These are phyloP conservation scores for Candida mattraensis DNA, from an alignment of 805 yeast species.

Conservation along the genomic window DNA sequence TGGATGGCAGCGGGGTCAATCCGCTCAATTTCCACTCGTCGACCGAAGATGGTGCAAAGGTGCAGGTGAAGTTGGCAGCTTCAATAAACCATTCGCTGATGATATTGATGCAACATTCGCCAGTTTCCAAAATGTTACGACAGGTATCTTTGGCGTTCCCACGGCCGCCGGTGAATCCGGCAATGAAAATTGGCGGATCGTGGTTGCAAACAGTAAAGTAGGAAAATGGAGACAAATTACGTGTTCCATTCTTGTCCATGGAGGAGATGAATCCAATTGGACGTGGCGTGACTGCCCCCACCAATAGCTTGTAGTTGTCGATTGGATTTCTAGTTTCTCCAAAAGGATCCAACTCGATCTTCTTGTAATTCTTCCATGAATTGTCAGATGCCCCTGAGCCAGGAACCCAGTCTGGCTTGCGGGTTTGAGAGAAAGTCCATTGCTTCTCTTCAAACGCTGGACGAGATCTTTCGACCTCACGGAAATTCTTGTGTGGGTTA, in stretches of 20 bases:
- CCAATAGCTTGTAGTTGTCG: constrained; percentile 48
- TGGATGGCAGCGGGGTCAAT: constrained; percentile 44
- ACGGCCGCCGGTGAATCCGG: constrained; percentile 43
- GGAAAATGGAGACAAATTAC: constrained; percentile 60
- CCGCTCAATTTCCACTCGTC: constrained; percentile 60
- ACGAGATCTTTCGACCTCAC: too few relatives aligned
- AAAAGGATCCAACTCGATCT: constrained; percentile 48
- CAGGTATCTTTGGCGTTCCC: constrained; percentile 47
- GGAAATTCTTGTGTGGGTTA: constrained; percentile 9
- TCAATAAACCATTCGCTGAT: constrained; percentile 63
- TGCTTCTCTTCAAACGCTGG: constrained; percentile 10
- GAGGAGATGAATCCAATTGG: constrained; percentile 60
- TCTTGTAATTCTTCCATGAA: constrained; percentile 45
- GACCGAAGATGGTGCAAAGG: constrained; percentile 44
- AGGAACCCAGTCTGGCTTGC: constrained; percentile 40
- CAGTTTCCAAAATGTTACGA: constrained; percentile 46
- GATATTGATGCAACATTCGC: constrained; percentile 53
- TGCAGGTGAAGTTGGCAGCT: constrained; percentile 55
- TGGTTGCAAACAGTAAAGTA: constrained; percentile 46
- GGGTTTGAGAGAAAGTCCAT: constrained; percentile 13
- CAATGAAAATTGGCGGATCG: constrained; percentile 57
- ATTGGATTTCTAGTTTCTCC: constrained; percentile 37
- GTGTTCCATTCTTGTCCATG: constrained; percentile 38
- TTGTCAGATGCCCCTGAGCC: constrained; percentile 46
- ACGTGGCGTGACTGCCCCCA: constrained; percentile 55